Conservation (phyloP, 768 basidiomycete species). For the Lepiota brunneoincarnata region DNA sequence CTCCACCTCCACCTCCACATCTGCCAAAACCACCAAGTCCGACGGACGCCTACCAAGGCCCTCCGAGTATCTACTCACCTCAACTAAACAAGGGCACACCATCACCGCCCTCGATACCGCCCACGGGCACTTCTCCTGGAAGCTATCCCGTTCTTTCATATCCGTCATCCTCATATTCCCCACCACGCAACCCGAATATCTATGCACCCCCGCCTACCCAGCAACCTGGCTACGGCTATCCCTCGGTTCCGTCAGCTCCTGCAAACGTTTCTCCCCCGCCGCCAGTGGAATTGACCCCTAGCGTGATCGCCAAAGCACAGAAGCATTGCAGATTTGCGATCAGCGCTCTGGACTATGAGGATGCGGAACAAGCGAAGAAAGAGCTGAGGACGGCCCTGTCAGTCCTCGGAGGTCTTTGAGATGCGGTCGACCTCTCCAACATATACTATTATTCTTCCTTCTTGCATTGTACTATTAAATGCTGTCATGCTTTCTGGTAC, state of each 20-base stretch:
- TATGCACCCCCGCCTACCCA: slow-evolving; percentile 1
- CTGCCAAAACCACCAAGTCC: slow-evolving; percentile 18
- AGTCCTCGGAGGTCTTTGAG: slow-evolving; percentile 46
- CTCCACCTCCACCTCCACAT: slow-evolving; percentile 17
- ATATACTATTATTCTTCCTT: background rate
- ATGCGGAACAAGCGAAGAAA: slow-evolving; percentile 78
- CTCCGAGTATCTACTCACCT: slow-evolving; percentile 14
- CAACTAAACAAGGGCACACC: slow-evolving; percentile 14
- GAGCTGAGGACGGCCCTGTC: slow-evolving; percentile 79
- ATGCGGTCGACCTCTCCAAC: background rate
- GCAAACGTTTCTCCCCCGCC: slow-evolving; percentile 17
- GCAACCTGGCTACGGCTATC: background rate
- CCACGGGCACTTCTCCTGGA: background rate
- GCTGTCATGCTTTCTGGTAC: background rate
- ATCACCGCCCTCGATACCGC: slow-evolving; percentile 3
- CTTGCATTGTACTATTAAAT: no score
- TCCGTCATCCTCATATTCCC: slow-evolving; percentile 13
- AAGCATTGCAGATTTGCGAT: slow-evolving; percentile 93
- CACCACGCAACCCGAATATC: background rate
- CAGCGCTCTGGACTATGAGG: slow-evolving; percentile 95
- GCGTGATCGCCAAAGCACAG: slow-evolving; percentile 71
- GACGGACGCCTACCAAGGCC: slow-evolving; percentile 17
- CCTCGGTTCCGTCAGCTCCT: slow-evolving; percentile 20
- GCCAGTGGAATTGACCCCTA: slow-evolving; percentile 54
- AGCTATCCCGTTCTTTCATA: slow-evolving; percentile 14